These are phyloP conservation scores for Plasmodium vivax DNA, from an alignment of 169 alveolate species.

Conservation along the genomic window DNA sequence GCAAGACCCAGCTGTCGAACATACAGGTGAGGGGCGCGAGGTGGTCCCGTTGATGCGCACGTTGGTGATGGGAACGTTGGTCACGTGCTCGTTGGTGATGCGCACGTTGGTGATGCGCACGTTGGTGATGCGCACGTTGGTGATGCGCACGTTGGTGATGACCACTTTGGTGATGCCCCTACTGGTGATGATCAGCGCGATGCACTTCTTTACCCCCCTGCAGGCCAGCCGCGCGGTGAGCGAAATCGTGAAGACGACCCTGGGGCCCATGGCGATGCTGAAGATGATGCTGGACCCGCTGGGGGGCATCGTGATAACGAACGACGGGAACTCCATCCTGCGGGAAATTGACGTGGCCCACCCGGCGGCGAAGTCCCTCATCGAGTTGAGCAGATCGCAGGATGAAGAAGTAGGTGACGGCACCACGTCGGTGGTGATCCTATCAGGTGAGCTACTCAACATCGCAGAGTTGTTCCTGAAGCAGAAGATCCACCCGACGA, in stretches of 20 bases:
- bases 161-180: too few relatives aligned
- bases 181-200: too few relatives aligned
- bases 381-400: slow-evolving; percentile 96
- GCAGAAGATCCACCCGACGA: slow-evolving; percentile 96
- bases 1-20: slow-evolving; percentile 89
- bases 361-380: slow-evolving; percentile 99
- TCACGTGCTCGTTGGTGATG: too few relatives aligned
- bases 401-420: slow-evolving; percentile 99
- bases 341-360: slow-evolving; percentile 98
- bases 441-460: slow-evolving; percentile 97
- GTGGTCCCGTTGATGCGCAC: background rate
- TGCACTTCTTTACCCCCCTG: background rate
- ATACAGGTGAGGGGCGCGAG: slow-evolving; percentile 74
- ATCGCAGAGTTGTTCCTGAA: slow-evolving; percentile 96
- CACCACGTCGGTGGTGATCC: slow-evolving; percentile 97
- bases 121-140: too few relatives aligned
- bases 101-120: too few relatives aligned
- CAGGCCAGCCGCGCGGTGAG: slow-evolving; percentile 97
- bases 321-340: slow-evolving; percentile 98
- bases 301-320: slow-evolving; percentile 99
- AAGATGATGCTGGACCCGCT: slow-evolving; percentile 99
- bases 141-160: too few relatives aligned
- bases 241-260: slow-evolving; percentile 97
- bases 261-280: slow-evolving; percentile 99
- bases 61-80: too few relatives aligned